phyloP scores from a whole-genome alignment of 768 basidiomycete genomes.

The Auriscalpium orientale region DNA sequence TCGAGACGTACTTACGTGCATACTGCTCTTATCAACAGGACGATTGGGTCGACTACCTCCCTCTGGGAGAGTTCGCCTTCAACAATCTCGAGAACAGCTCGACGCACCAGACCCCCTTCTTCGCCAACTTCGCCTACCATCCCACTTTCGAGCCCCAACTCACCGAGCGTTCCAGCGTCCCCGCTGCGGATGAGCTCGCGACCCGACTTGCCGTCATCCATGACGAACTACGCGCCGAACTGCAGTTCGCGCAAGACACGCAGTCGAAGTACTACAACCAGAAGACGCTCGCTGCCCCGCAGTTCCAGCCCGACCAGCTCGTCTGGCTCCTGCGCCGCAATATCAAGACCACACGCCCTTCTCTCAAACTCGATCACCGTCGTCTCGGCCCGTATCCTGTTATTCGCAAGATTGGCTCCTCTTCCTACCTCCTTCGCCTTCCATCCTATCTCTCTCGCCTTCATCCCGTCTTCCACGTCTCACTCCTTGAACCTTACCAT shows the following conservation, averaged over 20 bases:
- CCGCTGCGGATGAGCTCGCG: slow-evolving; percentile 2
- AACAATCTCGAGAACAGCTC: slow-evolving; percentile 30
- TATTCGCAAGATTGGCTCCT: slow-evolving; percentile 9
- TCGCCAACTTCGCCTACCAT: slow-evolving; percentile 12
- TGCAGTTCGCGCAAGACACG: slow-evolving; percentile 8
- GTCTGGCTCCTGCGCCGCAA: slow-evolving; percentile 16
- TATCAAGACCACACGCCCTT: not conserved
- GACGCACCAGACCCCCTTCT: slow-evolving; percentile 15
- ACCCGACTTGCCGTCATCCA: slow-evolving; percentile 6
- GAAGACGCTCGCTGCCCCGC: slow-evolving; percentile 2
- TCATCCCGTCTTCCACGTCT: slow-evolving; percentile 34
- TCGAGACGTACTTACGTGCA: slow-evolving; percentile 30
- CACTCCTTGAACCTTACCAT: slow-evolving; percentile 21
- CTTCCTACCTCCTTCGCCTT: slow-evolving; percentile 25
- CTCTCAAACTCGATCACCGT: not conserved
- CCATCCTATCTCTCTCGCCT: slow-evolving; percentile 26
- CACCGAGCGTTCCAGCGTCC: slow-evolving; percentile 19
- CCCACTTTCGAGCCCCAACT: slow-evolving; percentile 5
- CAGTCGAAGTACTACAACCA: slow-evolving; percentile 6
- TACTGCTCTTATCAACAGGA: slow-evolving; percentile 34
- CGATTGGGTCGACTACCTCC: slow-evolving; percentile 34
- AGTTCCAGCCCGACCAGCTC: slow-evolving; percentile 7
- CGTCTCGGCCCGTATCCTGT: slow-evolving; percentile 3
- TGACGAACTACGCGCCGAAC: slow-evolving; percentile 11
- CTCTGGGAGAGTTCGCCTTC: slow-evolving; percentile 34